phyloP scores from a whole-genome alignment of 1,139 yeast genomes.

The Saccharomycopsis hybrid region DNA sequence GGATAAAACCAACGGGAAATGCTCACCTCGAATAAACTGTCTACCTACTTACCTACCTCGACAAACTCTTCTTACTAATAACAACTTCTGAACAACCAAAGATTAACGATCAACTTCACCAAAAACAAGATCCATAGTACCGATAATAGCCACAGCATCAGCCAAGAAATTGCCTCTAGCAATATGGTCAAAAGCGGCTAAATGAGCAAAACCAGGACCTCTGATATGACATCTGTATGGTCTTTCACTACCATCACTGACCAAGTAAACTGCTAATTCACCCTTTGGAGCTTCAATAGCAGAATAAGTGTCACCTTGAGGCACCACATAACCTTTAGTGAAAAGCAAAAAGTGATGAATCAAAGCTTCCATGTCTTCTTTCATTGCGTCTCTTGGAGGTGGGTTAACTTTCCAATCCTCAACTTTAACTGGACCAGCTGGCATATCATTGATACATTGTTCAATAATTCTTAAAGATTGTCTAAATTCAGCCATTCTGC shows the following conservation, averaged over 20 bases:
- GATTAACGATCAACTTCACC: constrained; percentile 85
- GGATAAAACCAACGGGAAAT: too few relatives aligned
- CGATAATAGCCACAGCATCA: constrained; percentile 90
- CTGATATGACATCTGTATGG: constrained; percentile 91
- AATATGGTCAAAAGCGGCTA: constrained; percentile 83
- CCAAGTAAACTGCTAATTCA: constrained; percentile 88
- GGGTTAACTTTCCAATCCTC: constrained; percentile 84
- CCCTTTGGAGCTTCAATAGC: constrained; percentile 96
- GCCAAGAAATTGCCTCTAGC: constrained; percentile 84
- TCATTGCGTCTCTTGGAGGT: constrained; percentile 78
- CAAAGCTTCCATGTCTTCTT: constrained; percentile 89
- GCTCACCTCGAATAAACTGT: too few relatives aligned
- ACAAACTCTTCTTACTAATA: too few relatives aligned
- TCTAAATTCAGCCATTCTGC: constrained; percentile 89
- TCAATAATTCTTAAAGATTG: constrained; percentile 84
- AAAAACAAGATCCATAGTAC: constrained; percentile 92
- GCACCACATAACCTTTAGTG: constrained; percentile 86
- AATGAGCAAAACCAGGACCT: constrained; percentile 89
- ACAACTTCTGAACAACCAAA: too few relatives aligned
- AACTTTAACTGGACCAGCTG: constrained; percentile 87
- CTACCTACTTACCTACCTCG: too few relatives aligned
- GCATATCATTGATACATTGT: constrained; percentile 88
- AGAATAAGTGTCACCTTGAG: constrained; percentile 87
- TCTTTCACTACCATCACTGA: constrained; percentile 83
- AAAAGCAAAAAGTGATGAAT: constrained; percentile 84